phyloP scores from a whole-genome alignment of 306 rosid genomes.

The Vigna nakashimae region DNA sequence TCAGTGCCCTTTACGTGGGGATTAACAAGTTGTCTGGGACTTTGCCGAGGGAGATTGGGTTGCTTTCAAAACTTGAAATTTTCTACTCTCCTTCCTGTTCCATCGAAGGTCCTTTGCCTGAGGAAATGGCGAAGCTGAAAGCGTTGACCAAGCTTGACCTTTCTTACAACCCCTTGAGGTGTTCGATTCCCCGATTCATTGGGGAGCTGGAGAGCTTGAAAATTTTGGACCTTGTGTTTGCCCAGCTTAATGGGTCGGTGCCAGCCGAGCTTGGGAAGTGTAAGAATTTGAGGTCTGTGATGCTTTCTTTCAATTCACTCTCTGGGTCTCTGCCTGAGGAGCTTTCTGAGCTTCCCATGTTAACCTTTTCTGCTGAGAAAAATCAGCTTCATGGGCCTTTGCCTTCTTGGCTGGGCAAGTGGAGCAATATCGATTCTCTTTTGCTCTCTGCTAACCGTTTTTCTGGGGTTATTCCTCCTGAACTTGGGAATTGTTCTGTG shows the following conservation, averaged over 20 bases:
- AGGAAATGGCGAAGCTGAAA: conserved; percentile 68
- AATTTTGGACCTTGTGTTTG: conserved; percentile 61
- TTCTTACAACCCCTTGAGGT: conserved; percentile 83
- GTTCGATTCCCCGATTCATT: conserved; percentile 79
- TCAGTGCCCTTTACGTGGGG: conserved; percentile 77
- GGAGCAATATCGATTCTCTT: conserved; percentile 61
- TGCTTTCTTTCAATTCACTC: conserved; percentile 82
- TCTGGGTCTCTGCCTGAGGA: conserved; percentile 84
- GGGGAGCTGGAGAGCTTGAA: conserved; percentile 74
- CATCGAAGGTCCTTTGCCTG: conserved; percentile 88
- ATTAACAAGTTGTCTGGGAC: conserved; percentile 68
- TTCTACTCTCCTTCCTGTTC: conserved; percentile 68
- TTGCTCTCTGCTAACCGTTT: conserved; percentile 74
- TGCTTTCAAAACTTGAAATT: conserved; percentile 66
- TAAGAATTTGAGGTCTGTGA: conserved; percentile 64
- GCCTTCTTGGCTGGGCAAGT: conserved; percentile 91
- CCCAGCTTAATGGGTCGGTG: conserved; percentile 80
- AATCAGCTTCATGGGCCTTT: conserved; percentile 82
- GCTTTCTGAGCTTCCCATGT: conserved; percentile 76
- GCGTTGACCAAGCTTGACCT: conserved; percentile 74
- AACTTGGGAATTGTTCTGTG: conserved; percentile 87
- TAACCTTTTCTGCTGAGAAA: conserved; percentile 80
- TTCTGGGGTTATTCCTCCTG: conserved; percentile 77
- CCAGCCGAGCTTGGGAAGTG: conserved; percentile 89
- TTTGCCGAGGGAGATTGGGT: conserved; percentile 77